Percentiles rank a stretch among this genome's conserved stretches.
These are phyloP conservation scores for Aaosphaeria arxii DNA, from an alignment of 2,329 filamentous ascomycete species.

Conservation along the genomic window DNA sequence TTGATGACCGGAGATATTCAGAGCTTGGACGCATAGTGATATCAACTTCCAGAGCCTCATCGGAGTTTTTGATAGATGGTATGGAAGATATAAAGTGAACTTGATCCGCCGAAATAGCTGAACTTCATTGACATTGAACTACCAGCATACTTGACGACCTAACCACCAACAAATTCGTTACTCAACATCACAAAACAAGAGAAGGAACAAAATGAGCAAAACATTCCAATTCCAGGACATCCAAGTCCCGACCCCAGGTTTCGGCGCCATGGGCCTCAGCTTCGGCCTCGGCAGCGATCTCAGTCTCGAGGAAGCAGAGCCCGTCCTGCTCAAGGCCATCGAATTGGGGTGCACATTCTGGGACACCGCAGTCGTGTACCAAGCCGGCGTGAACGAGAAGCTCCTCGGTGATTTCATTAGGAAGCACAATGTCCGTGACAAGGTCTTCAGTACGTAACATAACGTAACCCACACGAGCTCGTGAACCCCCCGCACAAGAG, in stretches of 20 bases:
- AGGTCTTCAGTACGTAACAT: not conserved
- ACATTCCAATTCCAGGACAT: slow-evolving; percentile 16
- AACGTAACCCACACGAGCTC: slow-evolving; percentile 23
- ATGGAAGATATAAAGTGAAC: too few species aligned
- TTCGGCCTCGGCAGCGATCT: slow-evolving; percentile 41
- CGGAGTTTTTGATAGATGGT: too few species aligned
- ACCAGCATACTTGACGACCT: too few species aligned
- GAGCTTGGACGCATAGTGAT: too few species aligned
- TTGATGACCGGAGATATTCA: too few species aligned
- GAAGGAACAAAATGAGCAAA: slow-evolving; percentile 11
- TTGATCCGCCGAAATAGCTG: too few species aligned
- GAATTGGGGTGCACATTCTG: slow-evolving; percentile 18
- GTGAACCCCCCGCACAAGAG: slow-evolving; percentile 45
- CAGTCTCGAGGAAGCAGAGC: not conserved
- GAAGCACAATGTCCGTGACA: not conserved
- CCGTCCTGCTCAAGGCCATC: slow-evolving; percentile 3
- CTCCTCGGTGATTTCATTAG: slow-evolving; percentile 25
- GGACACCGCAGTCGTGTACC: slow-evolving; percentile 24
- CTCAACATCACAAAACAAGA: too few species aligned
- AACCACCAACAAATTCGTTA: too few species aligned
- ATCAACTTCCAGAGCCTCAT: too few species aligned
- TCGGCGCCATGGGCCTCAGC: slow-evolving; percentile 55
- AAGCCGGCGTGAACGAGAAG: slow-evolving; percentile 48
- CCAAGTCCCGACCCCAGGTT: slow-evolving; percentile 49
- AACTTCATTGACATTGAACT: too few species aligned